phyloP scores from a whole-genome alignment of 116 monocot species.

The Iris pallida region DNA sequence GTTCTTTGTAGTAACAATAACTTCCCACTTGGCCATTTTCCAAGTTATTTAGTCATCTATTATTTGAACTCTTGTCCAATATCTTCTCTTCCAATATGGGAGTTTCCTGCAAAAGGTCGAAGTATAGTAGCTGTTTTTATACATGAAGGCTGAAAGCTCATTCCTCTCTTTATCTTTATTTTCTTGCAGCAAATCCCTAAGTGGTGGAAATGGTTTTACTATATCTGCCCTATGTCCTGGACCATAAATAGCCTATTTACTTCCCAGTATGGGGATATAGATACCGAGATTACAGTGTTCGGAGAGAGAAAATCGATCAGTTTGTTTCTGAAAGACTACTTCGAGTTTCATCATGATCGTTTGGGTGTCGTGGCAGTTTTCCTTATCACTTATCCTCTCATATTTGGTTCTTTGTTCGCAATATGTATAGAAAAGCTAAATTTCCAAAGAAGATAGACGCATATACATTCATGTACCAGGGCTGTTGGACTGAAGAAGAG shows the following conservation, averaged over 20 bases:
- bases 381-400: slow-evolving; percentile 28
- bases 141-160: too few species aligned
- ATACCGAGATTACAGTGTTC: slow-evolving; percentile 36
- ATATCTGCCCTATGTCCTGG: slow-evolving; percentile 29
- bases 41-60: too few species aligned
- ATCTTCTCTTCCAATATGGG: too few species aligned
- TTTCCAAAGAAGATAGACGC: slow-evolving; percentile 50
- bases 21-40: too few species aligned
- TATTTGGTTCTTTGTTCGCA: slow-evolving; percentile 48
- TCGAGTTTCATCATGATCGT: slow-evolving; percentile 37
- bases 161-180: background rate
- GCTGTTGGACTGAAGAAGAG: too few species aligned
- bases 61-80: too few species aligned
- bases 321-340: slow-evolving; percentile 54
- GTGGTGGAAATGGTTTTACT: slow-evolving; percentile 47
- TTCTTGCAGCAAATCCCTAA: background rate
- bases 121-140: too few species aligned
- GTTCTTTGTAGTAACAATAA: too few species aligned
- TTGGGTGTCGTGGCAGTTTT: slow-evolving; percentile 38
- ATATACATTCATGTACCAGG: background rate
- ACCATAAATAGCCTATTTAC: slow-evolving; percentile 27
- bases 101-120: too few species aligned
- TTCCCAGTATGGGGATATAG: slow-evolving; percentile 33
- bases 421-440: slow-evolving; percentile 42
- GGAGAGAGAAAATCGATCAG: slow-evolving; percentile 47